A percentile compares a stretch with the other conserved stretches of the same genome.
Evolutionary conservation across 2,329 filamentous ascomycete genomes (phyloP).

Genomic region (Penicillium brasilianum): DNA sequence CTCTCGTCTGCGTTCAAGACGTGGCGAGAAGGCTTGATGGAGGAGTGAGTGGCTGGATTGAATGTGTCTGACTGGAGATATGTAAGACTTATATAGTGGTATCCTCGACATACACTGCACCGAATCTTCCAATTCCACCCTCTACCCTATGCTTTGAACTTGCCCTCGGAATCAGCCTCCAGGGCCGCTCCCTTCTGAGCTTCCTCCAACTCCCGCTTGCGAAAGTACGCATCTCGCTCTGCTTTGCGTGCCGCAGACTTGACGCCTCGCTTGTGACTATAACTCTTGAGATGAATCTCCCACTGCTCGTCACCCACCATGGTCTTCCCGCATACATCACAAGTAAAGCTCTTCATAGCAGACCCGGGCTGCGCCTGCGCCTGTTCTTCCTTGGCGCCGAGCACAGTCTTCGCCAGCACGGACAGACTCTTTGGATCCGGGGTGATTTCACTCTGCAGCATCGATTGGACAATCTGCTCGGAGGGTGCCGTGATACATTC

Average conservation of each 20-base stretch:
- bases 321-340: conserved; percentile 70
- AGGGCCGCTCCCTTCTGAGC: conserved; percentile 1
- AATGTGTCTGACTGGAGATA: background rate
- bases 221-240: conserved; percentile 41
- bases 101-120: background rate
- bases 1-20: conserved; percentile 77
- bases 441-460: conserved; percentile 64
- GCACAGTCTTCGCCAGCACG: conserved; percentile 59
- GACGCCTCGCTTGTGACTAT: conserved; percentile 63
- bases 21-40: conserved; percentile 57
- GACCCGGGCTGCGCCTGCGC: conserved; percentile 52
- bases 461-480: conserved; percentile 63
- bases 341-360: conserved; percentile 59
- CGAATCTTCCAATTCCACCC: background rate
- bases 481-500: conserved; percentile 70
- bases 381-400: conserved; percentile 61
- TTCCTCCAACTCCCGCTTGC: conserved; percentile 29
- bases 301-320: conserved; percentile 63
- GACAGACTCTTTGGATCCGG: conserved; percentile 65
- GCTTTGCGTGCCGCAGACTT: conserved; percentile 46
- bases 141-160: background rate
- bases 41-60: background rate
- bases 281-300: conserved; percentile 61
- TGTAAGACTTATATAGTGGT: conserved; percentile 6
- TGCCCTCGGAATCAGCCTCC: background rate